These are phyloP conservation scores for Bertia moriformis DNA, from an alignment of 2,329 filamentous ascomycete species.

Conservation along the genomic window DNA sequence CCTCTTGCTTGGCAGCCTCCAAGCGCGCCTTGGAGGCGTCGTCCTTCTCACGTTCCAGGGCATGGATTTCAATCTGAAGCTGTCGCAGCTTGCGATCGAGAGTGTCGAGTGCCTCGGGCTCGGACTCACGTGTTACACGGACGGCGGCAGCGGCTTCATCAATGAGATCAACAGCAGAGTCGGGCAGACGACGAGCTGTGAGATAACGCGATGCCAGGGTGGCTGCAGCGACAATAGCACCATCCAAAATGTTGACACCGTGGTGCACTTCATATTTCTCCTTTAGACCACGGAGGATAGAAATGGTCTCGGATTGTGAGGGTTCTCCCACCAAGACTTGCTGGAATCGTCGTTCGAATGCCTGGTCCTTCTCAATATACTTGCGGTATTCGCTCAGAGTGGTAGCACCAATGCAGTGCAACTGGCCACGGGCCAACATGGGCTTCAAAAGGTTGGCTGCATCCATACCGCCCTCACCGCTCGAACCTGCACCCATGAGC, in stretches of 20 bases:
- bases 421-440: constrained; percentile 88
- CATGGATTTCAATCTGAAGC: constrained; percentile 93
- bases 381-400: constrained; percentile 93
- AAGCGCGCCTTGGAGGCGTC: constrained; percentile 78
- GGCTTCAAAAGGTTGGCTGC: constrained; percentile 95
- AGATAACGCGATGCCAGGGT: constrained; percentile 86
- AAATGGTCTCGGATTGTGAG: constrained; percentile 74
- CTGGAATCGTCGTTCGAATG: constrained; percentile 96
- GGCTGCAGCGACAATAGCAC: constrained; percentile 80
- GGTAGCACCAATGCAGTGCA: constrained; percentile 96
- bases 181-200: constrained; percentile 76
- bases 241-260: constrained; percentile 90
- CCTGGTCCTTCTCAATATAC: constrained; percentile 96
- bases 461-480: constrained; percentile 95
- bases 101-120: constrained; percentile 89
- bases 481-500: constrained; percentile 90
- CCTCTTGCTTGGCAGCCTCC: constrained; percentile 71
- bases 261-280: constrained; percentile 98
- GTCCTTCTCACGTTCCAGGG: constrained; percentile 83
- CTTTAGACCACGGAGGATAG: constrained; percentile 94
- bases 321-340: constrained; percentile 96
- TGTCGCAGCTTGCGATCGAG: constrained; percentile 81
- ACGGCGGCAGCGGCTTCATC: constrained; percentile 97
- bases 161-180: constrained; percentile 91
- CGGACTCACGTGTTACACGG: constrained; percentile 83